phyloP scores from a whole-genome alignment of 225 moss, liverwort and hornwort species.

The Takakia lepidozioides region DNA sequence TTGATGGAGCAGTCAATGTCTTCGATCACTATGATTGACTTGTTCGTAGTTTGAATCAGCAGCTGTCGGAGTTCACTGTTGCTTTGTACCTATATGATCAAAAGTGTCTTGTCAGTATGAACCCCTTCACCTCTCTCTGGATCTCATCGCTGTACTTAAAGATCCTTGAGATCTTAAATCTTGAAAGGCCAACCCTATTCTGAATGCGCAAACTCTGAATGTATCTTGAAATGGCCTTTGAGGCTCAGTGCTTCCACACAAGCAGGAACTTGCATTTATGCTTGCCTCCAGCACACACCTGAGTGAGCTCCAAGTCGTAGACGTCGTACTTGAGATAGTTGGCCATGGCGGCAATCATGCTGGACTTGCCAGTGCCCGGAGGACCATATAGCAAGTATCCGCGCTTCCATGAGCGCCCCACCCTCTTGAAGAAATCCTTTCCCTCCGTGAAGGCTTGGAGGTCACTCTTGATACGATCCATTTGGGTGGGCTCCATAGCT shows the following conservation, averaged over 20 bases:
- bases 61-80: conserved; percentile 6
- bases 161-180: too few species aligned
- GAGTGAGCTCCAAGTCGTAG: conserved; percentile 40
- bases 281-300: too few species aligned
- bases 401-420: conserved; percentile 38
- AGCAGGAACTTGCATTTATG: too few species aligned
- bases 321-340: conserved; percentile 29
- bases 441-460: conserved; percentile 13
- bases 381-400: conserved; percentile 36
- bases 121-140: too few species aligned
- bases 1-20: conserved; percentile 42
- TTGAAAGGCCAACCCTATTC: too few species aligned
- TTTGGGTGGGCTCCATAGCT: conserved; percentile 17
- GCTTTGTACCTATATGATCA: too few species aligned
- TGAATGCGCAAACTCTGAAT: too few species aligned
- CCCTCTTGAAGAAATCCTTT: conserved; percentile 16
- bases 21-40: conserved; percentile 37
- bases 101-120: too few species aligned
- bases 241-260: too few species aligned
- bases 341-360: conserved; percentile 46
- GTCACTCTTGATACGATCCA: conserved; percentile 6
- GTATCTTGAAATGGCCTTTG: too few species aligned
- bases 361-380: conserved; percentile 33
- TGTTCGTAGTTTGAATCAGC: conserved; percentile 24
- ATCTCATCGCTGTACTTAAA: too few species aligned